Evolutionary conservation across 495 filamentous ascomycete species (phyloP).

Genomic region (Cladorrhinum samala): DNA sequence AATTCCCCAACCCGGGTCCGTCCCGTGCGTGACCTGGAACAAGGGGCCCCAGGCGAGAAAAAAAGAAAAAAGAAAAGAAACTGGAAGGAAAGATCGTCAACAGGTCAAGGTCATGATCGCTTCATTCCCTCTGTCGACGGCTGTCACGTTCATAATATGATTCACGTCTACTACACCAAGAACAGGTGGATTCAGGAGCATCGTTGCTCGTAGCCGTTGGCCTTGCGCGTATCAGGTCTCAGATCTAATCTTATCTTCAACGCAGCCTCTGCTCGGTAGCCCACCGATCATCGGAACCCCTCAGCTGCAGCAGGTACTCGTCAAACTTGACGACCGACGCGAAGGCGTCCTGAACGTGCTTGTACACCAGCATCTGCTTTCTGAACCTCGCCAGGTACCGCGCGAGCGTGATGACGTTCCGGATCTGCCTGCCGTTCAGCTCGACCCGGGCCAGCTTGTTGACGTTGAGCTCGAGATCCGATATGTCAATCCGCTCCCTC

Average conservation of each 20-base stretch:
- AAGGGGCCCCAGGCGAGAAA: no score
- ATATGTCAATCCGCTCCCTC: constrained; percentile 9
- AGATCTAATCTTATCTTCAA: not conserved
- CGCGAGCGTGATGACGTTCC: constrained; percentile 15
- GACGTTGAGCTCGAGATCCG: constrained; percentile 8
- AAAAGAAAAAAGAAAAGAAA: no score
- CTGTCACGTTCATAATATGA: no score
- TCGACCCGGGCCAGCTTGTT: constrained; percentile 9
- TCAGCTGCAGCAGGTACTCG: not conserved
- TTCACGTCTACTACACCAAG: no score
- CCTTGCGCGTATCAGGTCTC: no score
- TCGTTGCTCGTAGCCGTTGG: no score
- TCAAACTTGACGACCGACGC: constrained; percentile 1
- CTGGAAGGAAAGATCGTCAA: no score
- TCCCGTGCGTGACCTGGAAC: no score
- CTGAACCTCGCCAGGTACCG: constrained; percentile 8
- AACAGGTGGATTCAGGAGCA: no score
- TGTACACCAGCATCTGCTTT: constrained; percentile 5
- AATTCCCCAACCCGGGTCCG: no score
- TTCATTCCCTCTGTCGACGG: no score
- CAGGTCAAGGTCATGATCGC: no score
- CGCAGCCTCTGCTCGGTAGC: not conserved
- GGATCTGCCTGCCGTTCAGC: constrained; percentile 19
- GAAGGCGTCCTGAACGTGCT: constrained; percentile 7
- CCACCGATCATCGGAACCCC: constrained; percentile 1